Base-by-base conservation (phyloP, 306 rosid genomes). In the Chamaecrista fasciculata region DNA sequence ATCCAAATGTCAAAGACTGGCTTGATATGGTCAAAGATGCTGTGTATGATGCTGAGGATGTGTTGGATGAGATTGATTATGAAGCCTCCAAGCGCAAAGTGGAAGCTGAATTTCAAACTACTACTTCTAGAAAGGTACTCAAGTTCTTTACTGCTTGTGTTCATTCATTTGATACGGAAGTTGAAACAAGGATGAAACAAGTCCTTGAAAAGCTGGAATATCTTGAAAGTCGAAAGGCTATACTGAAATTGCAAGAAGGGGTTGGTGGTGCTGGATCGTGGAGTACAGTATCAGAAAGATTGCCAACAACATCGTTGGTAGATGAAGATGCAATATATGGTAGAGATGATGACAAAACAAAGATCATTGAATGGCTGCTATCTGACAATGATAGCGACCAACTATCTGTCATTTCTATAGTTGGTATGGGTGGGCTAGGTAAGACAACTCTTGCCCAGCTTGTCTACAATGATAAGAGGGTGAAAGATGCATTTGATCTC, bases 351-450 rank as follows among this genome's bases (percentile, higher is more conserved):
- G 76, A 73, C 6, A 69, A 39, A 64, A 4, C 5, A 2, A 29
- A 2, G 28, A 25, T 79, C 16, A 16, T 62, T 5, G 11, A 74
- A 0, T 56, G 36, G 43, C 18, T 72, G 69, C 6, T 25, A 3
- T 44, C 68, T 1, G 67, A 36, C 31, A 37, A 20, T 12, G 28
- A 12, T 4, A 10, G 49, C 7, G 7, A 5, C 12, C 26, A 8
- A 15, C 28, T 31, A 20, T 53, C 39, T 26, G 20, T 73, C 47
- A 6, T 73, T 19, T 23, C 72, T 8, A 20, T 73, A 18, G 47
- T 40, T n/a, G 71, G 77, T 12, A 62, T 63, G 64, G 77, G 66
- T 9, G 65, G 77, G 8, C 5, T 64, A 8, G 71, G 66, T 0
- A 64, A 73, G 62, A 73, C 58, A 8, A 73, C 66, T 0, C 59